phyloP scores from a whole-genome alignment of 1,139 yeast genomes.

The Saccharomyces hybrid region DNA sequence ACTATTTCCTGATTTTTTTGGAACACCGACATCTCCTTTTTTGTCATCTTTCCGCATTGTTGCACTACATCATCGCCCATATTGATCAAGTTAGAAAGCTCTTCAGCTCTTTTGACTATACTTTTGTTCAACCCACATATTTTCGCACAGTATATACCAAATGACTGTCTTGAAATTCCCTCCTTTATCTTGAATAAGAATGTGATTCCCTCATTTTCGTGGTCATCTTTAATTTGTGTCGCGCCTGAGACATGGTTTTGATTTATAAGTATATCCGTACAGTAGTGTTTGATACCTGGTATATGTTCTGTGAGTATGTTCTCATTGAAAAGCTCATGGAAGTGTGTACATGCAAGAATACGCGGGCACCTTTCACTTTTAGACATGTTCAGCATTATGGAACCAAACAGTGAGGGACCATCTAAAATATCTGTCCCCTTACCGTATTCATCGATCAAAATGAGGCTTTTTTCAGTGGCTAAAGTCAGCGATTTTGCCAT shows the following conservation, averaged over 20 bases:
- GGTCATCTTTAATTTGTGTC: not conserved
- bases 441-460: slow-evolving; percentile 46
- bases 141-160: slow-evolving; percentile 37
- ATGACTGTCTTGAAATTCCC: slow-evolving; percentile 34
- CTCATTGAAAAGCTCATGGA: slow-evolving; percentile 35
- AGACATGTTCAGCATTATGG: slow-evolving; percentile 31
- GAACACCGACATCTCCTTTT: slow-evolving; percentile 18
- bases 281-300: slow-evolving; percentile 18
- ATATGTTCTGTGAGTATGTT: slow-evolving; percentile 15
- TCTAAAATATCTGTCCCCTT: slow-evolving; percentile 43
- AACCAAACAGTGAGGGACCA: slow-evolving; percentile 42
- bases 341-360: slow-evolving; percentile 39
- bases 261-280: not conserved
- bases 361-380: slow-evolving; percentile 26
- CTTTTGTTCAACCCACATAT: slow-evolving; percentile 31
- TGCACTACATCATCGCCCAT: slow-evolving; percentile 19
- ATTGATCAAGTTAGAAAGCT: slow-evolving; percentile 16
- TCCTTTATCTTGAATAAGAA: slow-evolving; percentile 32
- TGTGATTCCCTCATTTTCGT: slow-evolving; percentile 22
- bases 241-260: not conserved
- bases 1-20: slow-evolving; percentile 23
- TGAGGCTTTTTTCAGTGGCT: slow-evolving; percentile 34
- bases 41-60: slow-evolving; percentile 14
- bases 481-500: slow-evolving; percentile 37
- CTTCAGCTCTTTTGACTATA: slow-evolving; percentile 31